phyloP scores from a whole-genome alignment of 345 rosid genomes.

The Trapa incisa region DNA sequence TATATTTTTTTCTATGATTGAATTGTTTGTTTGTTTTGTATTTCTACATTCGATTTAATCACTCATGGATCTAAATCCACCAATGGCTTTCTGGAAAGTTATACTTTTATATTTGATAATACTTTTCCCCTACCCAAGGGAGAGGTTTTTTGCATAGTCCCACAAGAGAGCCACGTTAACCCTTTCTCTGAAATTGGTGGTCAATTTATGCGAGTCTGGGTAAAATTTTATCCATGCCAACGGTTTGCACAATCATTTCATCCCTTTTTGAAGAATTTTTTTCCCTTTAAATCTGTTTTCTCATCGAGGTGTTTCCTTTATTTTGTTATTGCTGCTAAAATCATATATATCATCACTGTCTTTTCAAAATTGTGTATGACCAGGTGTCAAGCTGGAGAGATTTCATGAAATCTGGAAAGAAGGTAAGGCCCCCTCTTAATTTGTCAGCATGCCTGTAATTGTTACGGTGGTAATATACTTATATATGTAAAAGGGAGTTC shows the following conservation, averaged over 20 bases:
- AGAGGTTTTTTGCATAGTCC: background rate
- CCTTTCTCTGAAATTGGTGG: background rate
- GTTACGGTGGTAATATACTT: background rate
- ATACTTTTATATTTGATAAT: background rate
- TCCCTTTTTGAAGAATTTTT: background rate
- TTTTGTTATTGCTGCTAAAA: background rate
- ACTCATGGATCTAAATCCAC: background rate
- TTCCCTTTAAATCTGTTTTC: background rate
- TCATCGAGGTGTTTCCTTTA: background rate
- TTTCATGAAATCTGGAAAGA: conserved; percentile 80
- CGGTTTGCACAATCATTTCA: background rate
- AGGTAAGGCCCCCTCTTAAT: conserved; percentile 30
- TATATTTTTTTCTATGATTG: background rate
- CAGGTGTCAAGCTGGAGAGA: conserved; percentile 97
- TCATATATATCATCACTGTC: background rate
- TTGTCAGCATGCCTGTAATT: background rate
- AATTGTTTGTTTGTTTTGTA: background rate
- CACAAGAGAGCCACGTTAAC: background rate
- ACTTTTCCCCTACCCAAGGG: background rate
- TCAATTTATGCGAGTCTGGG: background rate
- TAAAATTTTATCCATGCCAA: background rate
- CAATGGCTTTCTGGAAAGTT: background rate
- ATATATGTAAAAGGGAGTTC: background rate
- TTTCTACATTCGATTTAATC: too few relatives aligned
- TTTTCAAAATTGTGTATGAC: background rate